phyloP scores from a whole-genome alignment of 495 filamentous ascomycete genomes.

The Aspergillus avenaceus region DNA sequence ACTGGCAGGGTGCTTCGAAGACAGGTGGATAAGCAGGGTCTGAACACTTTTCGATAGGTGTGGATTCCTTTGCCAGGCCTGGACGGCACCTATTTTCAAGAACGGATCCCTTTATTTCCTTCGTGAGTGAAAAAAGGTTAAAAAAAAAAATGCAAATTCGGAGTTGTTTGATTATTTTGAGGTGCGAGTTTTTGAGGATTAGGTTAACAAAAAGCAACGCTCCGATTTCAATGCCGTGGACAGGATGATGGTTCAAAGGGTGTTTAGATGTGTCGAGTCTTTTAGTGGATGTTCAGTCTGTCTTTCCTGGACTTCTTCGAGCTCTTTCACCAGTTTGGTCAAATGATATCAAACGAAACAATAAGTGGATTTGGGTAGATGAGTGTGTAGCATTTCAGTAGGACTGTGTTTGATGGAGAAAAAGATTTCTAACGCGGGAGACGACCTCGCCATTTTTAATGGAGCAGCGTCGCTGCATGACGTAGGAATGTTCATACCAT shows the following conservation, averaged over 20 bases:
- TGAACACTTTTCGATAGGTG: background rate
- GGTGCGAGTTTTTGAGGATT: background rate
- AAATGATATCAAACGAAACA: background rate
- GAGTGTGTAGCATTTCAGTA: background rate
- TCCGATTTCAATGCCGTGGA: background rate
- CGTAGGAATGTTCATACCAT: no score
- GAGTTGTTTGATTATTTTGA: background rate
- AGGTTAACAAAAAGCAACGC: constrained; percentile 1
- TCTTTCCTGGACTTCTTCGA: background rate
- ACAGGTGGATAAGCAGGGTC: background rate
- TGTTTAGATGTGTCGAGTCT: background rate
- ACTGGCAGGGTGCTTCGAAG: background rate
- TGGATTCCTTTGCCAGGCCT: background rate
- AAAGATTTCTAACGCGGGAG: background rate
- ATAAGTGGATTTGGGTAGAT: background rate
- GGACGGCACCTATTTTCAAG: background rate
- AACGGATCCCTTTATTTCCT: constrained; percentile 5
- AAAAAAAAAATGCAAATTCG: background rate
- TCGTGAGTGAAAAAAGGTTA: constrained; percentile 2
- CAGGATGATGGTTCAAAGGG: background rate
- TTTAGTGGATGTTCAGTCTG: constrained; percentile 1
- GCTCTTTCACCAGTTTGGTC: background rate
- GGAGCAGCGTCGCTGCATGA: no score
- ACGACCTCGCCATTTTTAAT: background rate
- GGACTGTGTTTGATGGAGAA: background rate